Conservation (phyloP, 73 alveolate genomes). For the Breviolum minutum region DNA sequence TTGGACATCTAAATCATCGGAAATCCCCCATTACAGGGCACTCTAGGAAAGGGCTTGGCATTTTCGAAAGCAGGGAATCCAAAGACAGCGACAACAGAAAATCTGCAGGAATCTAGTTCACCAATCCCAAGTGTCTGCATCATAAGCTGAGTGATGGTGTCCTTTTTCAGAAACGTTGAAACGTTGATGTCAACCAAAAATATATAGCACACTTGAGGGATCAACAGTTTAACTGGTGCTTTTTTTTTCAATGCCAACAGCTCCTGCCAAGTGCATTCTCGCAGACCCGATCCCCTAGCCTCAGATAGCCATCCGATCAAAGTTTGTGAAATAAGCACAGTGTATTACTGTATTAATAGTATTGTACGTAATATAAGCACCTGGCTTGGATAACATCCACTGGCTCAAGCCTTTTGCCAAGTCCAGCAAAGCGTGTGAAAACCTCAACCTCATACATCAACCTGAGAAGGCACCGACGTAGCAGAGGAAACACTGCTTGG, state of each 20-base stretch:
- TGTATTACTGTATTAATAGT: too few species aligned
- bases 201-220: neutral
- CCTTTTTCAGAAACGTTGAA: neutral
- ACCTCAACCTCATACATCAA: conserved; percentile 91
- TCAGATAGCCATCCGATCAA: too few species aligned
- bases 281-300: conserved; percentile 81
- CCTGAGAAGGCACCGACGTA: neutral
- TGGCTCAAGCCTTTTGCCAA: conserved; percentile 58
- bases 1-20: too few species aligned
- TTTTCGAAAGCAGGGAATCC: neutral
- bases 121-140: conserved; percentile 52
- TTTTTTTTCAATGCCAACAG: neutral
- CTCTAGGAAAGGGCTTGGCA: neutral
- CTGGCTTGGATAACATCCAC: conserved; percentile 77
- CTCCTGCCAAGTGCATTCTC: conserved; percentile 92
- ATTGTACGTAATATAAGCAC: too few species aligned
- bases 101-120: neutral
- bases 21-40: too few species aligned
- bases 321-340: too few species aligned
- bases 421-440: conserved; percentile 90
- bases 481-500: neutral
- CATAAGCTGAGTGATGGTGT: conserved; percentile 69
- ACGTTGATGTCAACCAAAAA: neutral
- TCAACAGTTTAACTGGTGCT: neutral
- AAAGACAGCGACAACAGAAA: neutral